Base-by-base conservation (phyloP, 768 basidiomycete species). In the Udeniomyces megalosporus region DNA sequence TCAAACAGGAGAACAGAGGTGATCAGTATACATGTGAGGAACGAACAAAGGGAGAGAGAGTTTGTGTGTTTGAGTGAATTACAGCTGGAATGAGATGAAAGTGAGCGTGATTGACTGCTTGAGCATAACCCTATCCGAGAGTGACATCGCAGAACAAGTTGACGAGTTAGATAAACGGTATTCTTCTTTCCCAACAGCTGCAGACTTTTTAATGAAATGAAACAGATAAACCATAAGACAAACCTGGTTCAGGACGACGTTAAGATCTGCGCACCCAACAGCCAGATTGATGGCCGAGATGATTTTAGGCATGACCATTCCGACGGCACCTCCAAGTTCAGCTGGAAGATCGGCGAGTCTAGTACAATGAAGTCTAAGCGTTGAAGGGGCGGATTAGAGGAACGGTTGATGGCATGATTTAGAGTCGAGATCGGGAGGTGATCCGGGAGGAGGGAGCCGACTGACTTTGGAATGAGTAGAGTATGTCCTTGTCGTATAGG, bases 391-490 rank as follows among this genome's bases (percentile, higher is more conserved):
- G 47, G 26, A n/a, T 48, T n/a, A 45, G n/a, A 45, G 12, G 44
- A 45, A 12, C 26, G 47, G 26, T 15, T 4, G 14, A 48, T 4
- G n/a, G 26, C n/a, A 7, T 14, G 47, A 48, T 48, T 26, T n/a
- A 48, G 47, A 48, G 26, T n/a, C n/a, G 14, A 48, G 4, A 48
- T n/a, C n/a, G n/a, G n/a, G n/a, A n/a, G n/a, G n/a, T n/a, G n/a
- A n/a, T n/a, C n/a, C 50, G 28, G 50, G 12, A 29, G 15, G 45
- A 47, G 57, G 4, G 28, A 31, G 57, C 6, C 1, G 32, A 24
- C 46, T 8, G 7, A 59, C 58, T 59, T 59, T 10, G 58, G 58
- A 22, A 59, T 59, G 17, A 59, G 49, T 5, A 59, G 58, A 17
- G 58, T 59, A 45, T 59, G 58, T 8, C 58, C 58, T 8, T 14